Evolutionary conservation across 768 basidiomycete genomes (phyloP).

Genomic region (Mycena chlorophos): DNA sequence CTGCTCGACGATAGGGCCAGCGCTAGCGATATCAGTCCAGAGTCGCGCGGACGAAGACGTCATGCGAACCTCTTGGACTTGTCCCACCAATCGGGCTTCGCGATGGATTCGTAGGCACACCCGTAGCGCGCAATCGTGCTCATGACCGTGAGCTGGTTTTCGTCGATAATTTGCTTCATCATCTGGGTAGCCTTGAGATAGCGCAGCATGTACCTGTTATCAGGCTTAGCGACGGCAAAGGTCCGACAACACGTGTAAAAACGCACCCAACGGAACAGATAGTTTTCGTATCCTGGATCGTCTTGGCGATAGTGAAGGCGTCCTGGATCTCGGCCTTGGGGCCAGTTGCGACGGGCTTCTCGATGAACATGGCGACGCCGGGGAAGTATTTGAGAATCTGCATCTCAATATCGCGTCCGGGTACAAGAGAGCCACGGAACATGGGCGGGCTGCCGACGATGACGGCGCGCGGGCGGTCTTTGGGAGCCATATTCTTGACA

Average conservation of each 20-base stretch:
- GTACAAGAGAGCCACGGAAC: slow-evolving; percentile 78
- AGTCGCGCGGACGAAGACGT: slow-evolving; percentile 3
- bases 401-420: slow-evolving; percentile 82
- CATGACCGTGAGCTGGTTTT: slow-evolving; percentile 95
- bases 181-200: slow-evolving; percentile 92
- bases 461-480: slow-evolving; percentile 74
- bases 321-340: slow-evolving; percentile 65
- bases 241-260: background rate
- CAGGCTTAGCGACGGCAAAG: slow-evolving; percentile 10
- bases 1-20: slow-evolving; percentile 84
- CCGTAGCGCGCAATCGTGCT: slow-evolving; percentile 94
- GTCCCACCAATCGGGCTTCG: slow-evolving; percentile 92
- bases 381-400: slow-evolving; percentile 88
- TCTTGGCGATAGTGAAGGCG: slow-evolving; percentile 69
- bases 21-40: slow-evolving; percentile 40
- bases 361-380: slow-evolving; percentile 84
- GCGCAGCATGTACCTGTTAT: slow-evolving; percentile 82
- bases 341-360: slow-evolving; percentile 90
- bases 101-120: slow-evolving; percentile 77
- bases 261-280: slow-evolving; percentile 87
- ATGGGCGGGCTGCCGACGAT: slow-evolving; percentile 92
- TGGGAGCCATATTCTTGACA: slow-evolving; percentile 62
- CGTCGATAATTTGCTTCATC: slow-evolving; percentile 95
- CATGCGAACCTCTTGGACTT: slow-evolving; percentile 67
- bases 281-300: slow-evolving; percentile 66